Percentiles rank a stretch among this genome's conserved stretches.
phyloP scores from a whole-genome alignment of 2,329 filamentous ascomycete genomes.

The Fusarium lateritium region DNA sequence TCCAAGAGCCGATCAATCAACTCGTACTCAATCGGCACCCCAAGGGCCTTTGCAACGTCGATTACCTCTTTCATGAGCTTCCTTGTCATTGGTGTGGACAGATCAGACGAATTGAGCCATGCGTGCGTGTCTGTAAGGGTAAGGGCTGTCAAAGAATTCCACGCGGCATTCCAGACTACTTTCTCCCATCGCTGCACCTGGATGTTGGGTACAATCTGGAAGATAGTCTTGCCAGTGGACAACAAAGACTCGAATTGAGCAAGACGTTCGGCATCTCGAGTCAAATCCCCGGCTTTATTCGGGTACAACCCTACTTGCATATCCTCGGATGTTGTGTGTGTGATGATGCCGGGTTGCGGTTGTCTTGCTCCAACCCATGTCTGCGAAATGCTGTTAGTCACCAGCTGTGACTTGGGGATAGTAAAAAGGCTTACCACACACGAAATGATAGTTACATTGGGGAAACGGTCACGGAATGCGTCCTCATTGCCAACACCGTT shows the following conservation, averaged over 20 bases:
- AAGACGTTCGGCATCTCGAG: slow-evolving; percentile 56
- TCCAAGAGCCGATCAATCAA: slow-evolving; percentile 63
- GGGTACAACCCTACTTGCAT: slow-evolving; percentile 69
- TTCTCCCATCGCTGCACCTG: slow-evolving; percentile 73
- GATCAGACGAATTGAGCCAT: slow-evolving; percentile 61
- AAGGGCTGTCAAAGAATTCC: slow-evolving; percentile 73
- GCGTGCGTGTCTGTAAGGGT: slow-evolving; percentile 66
- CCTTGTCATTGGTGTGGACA: slow-evolving; percentile 64
- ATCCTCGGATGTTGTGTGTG: slow-evolving; percentile 67
- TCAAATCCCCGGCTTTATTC: slow-evolving; percentile 51
- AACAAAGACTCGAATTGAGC: slow-evolving; percentile 59
- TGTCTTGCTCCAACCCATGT: slow-evolving; percentile 69
- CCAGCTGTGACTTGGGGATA: background rate
- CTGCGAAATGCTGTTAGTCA: slow-evolving; percentile 44
- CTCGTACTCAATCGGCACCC: slow-evolving; percentile 61
- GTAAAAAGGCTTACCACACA: slow-evolving; percentile 62
- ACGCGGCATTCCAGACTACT: slow-evolving; percentile 72
- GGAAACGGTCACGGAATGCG: slow-evolving; percentile 65
- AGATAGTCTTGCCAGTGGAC: slow-evolving; percentile 59
- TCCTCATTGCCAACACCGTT: slow-evolving; percentile 74
- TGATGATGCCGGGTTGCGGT: slow-evolving; percentile 62
- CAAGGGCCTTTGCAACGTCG: slow-evolving; percentile 70
- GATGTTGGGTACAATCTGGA: slow-evolving; percentile 66
- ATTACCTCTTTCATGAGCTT: slow-evolving; percentile 68
- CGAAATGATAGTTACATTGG: slow-evolving; percentile 66